Percentiles rank a stretch among this genome's conserved stretches.
These are phyloP conservation scores for Aspergillus luchuensis DNA, from an alignment of 2,329 filamentous ascomycete genomes.

Conservation along the genomic window DNA sequence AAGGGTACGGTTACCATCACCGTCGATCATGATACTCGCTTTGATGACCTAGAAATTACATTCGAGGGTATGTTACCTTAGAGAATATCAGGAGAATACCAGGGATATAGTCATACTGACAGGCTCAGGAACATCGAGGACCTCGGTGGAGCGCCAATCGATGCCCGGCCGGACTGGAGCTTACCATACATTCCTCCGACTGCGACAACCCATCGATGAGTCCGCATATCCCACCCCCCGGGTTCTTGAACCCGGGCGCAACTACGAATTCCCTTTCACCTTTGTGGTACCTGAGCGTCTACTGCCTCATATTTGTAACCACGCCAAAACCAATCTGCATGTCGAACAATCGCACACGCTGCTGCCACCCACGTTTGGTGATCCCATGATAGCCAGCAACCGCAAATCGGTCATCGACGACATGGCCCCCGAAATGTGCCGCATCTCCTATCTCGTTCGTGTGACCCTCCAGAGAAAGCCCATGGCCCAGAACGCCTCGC, in stretches of 20 bases:
- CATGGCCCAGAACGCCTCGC: constrained; percentile 6
- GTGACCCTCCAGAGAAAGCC: constrained; percentile 42
- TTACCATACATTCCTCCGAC: constrained; percentile 62
- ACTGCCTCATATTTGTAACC: constrained; percentile 61
- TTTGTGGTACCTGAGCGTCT: constrained; percentile 65
- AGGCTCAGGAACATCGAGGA: constrained; percentile 50
- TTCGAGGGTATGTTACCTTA: constrained; percentile 52
- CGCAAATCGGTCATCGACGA: constrained; percentile 59
- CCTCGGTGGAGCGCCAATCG: constrained; percentile 58
- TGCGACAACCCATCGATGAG: constrained; percentile 61
- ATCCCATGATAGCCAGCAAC: constrained; percentile 55
- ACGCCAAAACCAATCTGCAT: constrained; percentile 53
- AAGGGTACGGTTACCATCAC: constrained; percentile 56
- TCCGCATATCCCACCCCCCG: constrained; percentile 57
- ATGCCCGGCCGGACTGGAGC: constrained; percentile 58
- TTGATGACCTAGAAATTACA: constrained; percentile 61
- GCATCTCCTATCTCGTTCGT: constrained; percentile 59
- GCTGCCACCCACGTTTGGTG: constrained; percentile 64
- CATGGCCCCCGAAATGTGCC: constrained; percentile 63
- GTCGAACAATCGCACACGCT: constrained; percentile 59
- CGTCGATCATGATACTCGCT: constrained; percentile 54
- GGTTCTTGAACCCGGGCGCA: constrained; percentile 56
- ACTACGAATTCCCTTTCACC: constrained; percentile 63
- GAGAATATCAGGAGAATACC: neutral
- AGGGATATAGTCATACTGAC: constrained; percentile 5